A percentile compares a stretch with the other conserved stretches of the same genome.
phyloP scores from a whole-genome alignment of 2,329 filamentous ascomycete species.

The Xylaria sp. region DNA sequence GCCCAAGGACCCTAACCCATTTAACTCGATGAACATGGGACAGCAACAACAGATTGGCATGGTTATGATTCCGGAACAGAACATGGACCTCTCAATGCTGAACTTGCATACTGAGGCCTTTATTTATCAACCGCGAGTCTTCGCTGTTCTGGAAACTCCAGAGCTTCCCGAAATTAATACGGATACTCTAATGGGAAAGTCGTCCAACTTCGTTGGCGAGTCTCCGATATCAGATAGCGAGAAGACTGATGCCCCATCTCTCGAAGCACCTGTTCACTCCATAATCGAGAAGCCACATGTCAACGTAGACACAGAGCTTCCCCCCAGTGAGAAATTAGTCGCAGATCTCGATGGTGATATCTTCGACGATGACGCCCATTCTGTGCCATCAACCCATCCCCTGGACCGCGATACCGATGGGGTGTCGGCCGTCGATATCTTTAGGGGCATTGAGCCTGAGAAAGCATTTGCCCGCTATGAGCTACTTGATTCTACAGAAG shows the following conservation, averaged over 20 bases:
- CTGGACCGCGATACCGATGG: constrained; percentile 57
- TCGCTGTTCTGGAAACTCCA: constrained; percentile 76
- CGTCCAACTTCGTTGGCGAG: constrained; percentile 63
- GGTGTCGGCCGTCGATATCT: constrained; percentile 55
- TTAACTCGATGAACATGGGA: constrained; percentile 61
- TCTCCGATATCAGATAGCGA: constrained; percentile 59
- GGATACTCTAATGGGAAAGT: constrained; percentile 76
- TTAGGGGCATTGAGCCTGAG: constrained; percentile 67
- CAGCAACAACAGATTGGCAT: constrained; percentile 78
- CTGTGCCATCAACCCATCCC: constrained; percentile 44
- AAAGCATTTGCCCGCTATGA: constrained; percentile 72
- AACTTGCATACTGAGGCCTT: constrained; percentile 63
- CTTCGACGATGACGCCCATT: constrained; percentile 62
- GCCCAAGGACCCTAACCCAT: constrained; percentile 74
- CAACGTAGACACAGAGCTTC: constrained; percentile 43
- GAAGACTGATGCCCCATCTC: constrained; percentile 65
- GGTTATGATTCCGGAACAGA: constrained; percentile 84
- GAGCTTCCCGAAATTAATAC: constrained; percentile 72
- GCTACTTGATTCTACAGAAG: constrained; percentile 68
- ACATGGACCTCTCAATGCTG: constrained; percentile 79
- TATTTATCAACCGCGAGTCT: constrained; percentile 76
- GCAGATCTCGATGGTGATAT: constrained; percentile 63
- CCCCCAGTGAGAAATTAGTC: constrained; percentile 42
- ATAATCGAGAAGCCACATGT: constrained; percentile 48
- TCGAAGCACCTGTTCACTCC: constrained; percentile 57